These are phyloP conservation scores for Hypericum perforatum DNA, from an alignment of 345 rosid genomes.

Conservation along the genomic window DNA sequence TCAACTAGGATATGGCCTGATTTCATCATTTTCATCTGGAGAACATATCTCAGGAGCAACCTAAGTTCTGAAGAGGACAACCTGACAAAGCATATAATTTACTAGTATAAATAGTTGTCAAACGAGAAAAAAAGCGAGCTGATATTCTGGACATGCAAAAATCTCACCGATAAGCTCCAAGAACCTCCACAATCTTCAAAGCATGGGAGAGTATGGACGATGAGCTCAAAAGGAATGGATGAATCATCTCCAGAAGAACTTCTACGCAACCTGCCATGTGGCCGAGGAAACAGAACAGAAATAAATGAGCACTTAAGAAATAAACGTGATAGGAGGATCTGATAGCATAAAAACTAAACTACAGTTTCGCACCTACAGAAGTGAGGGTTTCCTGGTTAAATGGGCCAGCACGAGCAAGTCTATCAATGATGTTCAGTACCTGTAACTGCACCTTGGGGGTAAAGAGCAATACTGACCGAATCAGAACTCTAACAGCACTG, in stretches of 20 bases:
- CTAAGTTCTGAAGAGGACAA: slow-evolving; percentile 90
- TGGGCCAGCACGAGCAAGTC: slow-evolving; percentile 80
- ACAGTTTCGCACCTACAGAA: slow-evolving; percentile 63
- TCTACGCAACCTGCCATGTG: slow-evolving; percentile 71
- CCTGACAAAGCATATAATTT: slow-evolving; percentile 38
- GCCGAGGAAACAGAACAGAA: slow-evolving; percentile 8
- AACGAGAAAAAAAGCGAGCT: slow-evolving; percentile 10
- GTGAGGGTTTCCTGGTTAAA: slow-evolving; percentile 95
- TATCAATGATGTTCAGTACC: slow-evolving; percentile 63
- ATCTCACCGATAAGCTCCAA: slow-evolving; percentile 86
- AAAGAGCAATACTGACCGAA: slow-evolving; percentile 80
- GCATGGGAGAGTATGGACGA: slow-evolving; percentile 72
- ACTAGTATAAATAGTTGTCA: slow-evolving; percentile 11
- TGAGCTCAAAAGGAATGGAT: slow-evolving; percentile 77
- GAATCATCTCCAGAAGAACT: slow-evolving; percentile 79
- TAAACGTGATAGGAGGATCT: slow-evolving; percentile 4
- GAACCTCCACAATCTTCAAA: slow-evolving; percentile 90
- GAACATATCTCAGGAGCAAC: slow-evolving; percentile 64
- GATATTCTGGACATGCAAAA: slow-evolving; percentile 3
- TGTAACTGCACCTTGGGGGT: slow-evolving; percentile 92
- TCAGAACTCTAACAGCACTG: slow-evolving; percentile 72
- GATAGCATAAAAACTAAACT: not conserved
- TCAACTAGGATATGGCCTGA: slow-evolving; percentile 75
- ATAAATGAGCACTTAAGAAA: slow-evolving; percentile 17
- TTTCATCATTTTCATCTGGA: slow-evolving; percentile 73